phyloP scores from a whole-genome alignment of 352 stramenopile species.

The Nothophytophthora sp. region DNA sequence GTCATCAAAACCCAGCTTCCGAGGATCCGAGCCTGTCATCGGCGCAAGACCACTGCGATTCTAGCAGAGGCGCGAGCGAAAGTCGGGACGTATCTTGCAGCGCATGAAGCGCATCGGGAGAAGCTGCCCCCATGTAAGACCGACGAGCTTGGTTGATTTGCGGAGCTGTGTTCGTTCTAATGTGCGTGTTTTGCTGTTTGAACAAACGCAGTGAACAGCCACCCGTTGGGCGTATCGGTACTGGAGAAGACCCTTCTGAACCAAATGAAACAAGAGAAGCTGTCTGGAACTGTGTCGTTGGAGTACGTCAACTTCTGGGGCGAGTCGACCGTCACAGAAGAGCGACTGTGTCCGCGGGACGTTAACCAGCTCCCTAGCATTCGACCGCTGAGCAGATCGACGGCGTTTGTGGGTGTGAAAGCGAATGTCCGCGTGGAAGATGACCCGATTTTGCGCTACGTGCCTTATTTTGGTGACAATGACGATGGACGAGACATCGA shows the following conservation, averaged over 20 bases:
- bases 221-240: slow-evolving; percentile 16
- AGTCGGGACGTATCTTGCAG: slow-evolving; percentile 26
- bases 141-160: background rate
- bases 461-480: slow-evolving; percentile 57
- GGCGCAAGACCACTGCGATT: slow-evolving; percentile 48
- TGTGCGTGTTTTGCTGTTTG: background rate
- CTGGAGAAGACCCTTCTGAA: slow-evolving; percentile 37
- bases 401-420: slow-evolving; percentile 66
- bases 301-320: slow-evolving; percentile 31
- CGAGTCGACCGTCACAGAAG: slow-evolving; percentile 23
- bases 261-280: slow-evolving; percentile 45
- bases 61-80: slow-evolving; percentile 42
- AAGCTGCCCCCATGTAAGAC: background rate
- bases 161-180: background rate
- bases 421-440: slow-evolving; percentile 67
- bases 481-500: slow-evolving; percentile 18
- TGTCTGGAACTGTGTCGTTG: slow-evolving; percentile 26
- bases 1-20: slow-evolving; percentile 48
- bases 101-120: slow-evolving; percentile 12
- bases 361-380: slow-evolving; percentile 41
- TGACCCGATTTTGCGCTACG: slow-evolving; percentile 64
- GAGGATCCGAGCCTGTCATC: slow-evolving; percentile 48
- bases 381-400: slow-evolving; percentile 64
- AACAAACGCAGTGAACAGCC: slow-evolving; percentile 11
- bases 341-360: slow-evolving; percentile 16